A percentile compares a stretch with the other conserved stretches of the same genome.
Evolutionary conservation across 352 stramenopile genomes (phyloP).

Genomic region (Globisporangium lucens): DNA sequence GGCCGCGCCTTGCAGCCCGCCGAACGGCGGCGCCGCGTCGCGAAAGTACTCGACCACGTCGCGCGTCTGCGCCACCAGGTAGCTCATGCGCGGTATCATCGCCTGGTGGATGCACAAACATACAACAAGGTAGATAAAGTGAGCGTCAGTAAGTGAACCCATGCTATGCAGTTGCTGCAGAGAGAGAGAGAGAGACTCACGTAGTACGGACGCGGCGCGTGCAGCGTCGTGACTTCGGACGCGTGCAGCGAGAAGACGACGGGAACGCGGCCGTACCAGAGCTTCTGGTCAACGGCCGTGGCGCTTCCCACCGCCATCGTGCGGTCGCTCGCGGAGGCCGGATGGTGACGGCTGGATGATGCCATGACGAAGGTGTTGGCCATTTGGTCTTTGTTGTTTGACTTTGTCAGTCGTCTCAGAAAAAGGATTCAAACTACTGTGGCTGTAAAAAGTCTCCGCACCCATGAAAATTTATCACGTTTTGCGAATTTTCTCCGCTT

Average conservation of each 20-base stretch:
- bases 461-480: too few species aligned
- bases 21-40: slow-evolving; percentile 64
- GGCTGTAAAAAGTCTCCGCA: too few species aligned
- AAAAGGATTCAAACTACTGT: not conserved
- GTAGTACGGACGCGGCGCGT: slow-evolving; percentile 77
- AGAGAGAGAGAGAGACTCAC: slow-evolving; percentile 26
- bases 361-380: not conserved
- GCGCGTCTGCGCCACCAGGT: slow-evolving; percentile 67
- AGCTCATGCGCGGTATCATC: slow-evolving; percentile 82
- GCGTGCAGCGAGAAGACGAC: slow-evolving; percentile 73
- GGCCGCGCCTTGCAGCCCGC: slow-evolving; percentile 38
- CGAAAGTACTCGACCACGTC: slow-evolving; percentile 78
- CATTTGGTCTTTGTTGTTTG: not conserved
- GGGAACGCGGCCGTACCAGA: slow-evolving; percentile 69
- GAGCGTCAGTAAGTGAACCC: not conserved
- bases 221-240: slow-evolving; percentile 77
- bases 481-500: too few species aligned
- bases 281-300: slow-evolving; percentile 19
- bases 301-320: not conserved
- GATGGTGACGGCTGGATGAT: not conserved
- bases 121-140: not conserved
- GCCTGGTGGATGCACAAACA: slow-evolving; percentile 31
- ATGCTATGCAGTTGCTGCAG: not conserved
- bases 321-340: not conserved
- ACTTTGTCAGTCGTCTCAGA: not conserved